Evolutionary conservation across 1,139 yeast genomes (phyloP), one percentile per base, ranked within the genome.

Genomic region (Pichia terricola): DNA sequence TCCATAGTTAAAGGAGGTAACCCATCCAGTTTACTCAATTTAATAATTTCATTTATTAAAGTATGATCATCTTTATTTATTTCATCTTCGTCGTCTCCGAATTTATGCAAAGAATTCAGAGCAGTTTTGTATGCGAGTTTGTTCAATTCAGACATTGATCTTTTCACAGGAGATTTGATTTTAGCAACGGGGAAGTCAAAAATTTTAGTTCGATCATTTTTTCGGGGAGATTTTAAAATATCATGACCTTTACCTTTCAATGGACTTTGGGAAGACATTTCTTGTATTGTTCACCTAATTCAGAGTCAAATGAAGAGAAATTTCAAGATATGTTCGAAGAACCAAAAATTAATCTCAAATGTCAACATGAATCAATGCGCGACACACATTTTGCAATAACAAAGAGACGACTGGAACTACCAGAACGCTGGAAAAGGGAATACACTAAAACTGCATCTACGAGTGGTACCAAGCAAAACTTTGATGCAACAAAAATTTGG

Each of bases 41-140:
- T 45, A 25, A 70, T 67, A 40, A 70, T 69, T 41, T 55, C 54
- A 46, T 76, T 79, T 0, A 82, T 81, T 34, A 78, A 54, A 3
- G 57, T 59, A 22, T 60, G 52, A 37, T 79, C 83, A 39, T 69
- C 67, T 9, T 62, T 64, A 7, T 59, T 65, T 16, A 16, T 16
- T 16, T 16, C 22, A 16, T 16, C 22, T 16, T 16, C 22, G 22
- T 16, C 22, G 22, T 16, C 22, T 16, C 22, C 22, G 22, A 16
- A 16, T 16, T 16, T 16, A 16, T 16, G 22, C 22, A 16, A 16
- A 16, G 22, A 16, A 16, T 31, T 26, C 26, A 65, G 58, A 0
- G 84, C 79, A 50, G 73, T 59, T 50, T 70, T 70, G 27, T 75
- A 60, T 0, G 84, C 84, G 5, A 78, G 68, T 40, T 57, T 58